A percentile compares a stretch with the other conserved stretches of the same genome.
Evolutionary conservation across 129 eudicot species (phyloP).

Genomic region (Chrysanthemum seticuspe): DNA sequence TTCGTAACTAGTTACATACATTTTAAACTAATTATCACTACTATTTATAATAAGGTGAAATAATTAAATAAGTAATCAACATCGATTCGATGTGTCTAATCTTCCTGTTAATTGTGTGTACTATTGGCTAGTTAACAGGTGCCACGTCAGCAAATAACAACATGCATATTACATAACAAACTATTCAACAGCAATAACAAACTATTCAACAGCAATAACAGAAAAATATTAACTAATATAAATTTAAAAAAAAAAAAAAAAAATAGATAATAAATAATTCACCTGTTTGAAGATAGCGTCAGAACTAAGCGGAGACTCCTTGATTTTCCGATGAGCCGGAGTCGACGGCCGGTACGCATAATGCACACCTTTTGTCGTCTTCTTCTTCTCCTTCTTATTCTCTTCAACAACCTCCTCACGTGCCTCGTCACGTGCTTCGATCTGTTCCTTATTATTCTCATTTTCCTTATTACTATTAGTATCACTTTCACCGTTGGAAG

Average conservation of each 20-base stretch:
- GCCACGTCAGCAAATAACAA: no score
- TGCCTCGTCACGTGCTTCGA: slow-evolving; percentile 32
- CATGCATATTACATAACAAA: no score
- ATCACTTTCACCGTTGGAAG: slow-evolving; percentile 25
- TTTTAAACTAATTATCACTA: no score
- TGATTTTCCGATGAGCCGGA: slow-evolving; percentile 78
- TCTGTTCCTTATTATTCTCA: slow-evolving; percentile 32
- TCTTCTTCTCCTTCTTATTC: slow-evolving; percentile 7
- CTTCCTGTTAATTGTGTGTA: no score
- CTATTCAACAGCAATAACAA: no score
- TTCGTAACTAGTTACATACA: no score
- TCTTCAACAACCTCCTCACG: no score
- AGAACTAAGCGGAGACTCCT: slow-evolving; percentile 92
- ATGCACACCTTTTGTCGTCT: slow-evolving; percentile 17
- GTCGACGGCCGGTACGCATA: slow-evolving; percentile 65
- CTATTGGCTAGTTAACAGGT: no score
- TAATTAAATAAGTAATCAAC: no score
- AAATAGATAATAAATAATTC: background rate
- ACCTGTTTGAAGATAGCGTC: slow-evolving; percentile 95
- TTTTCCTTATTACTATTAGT: slow-evolving; percentile 9
- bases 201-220: no score
- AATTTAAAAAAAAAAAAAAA: background rate
- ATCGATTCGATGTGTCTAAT: no score
- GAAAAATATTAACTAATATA: background rate
- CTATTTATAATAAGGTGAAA: no score